Percentiles rank a stretch among this genome's conserved stretches.
phyloP scores from a whole-genome alignment of 495 filamentous ascomycete genomes.

The Bathelium albidoporum region DNA sequence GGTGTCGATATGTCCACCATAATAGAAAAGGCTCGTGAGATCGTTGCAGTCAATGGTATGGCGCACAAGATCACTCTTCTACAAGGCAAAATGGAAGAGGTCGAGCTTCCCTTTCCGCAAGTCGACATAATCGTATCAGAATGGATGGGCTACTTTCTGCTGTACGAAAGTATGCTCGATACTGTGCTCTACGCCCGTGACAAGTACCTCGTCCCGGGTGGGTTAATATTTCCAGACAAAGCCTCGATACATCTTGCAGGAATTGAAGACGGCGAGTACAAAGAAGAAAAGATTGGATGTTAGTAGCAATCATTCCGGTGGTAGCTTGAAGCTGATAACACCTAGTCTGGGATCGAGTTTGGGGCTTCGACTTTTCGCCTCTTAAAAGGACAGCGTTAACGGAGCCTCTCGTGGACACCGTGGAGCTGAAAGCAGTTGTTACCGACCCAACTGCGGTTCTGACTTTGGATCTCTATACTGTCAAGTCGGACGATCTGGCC shows the following conservation, averaged over 20 bases:
- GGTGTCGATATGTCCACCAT: constrained; percentile 97
- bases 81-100: constrained; percentile 95
- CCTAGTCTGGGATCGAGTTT: constrained; percentile 92
- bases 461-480: constrained; percentile 74
- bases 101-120: constrained; percentile 70
- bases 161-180: constrained; percentile 98
- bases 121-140: constrained; percentile 99
- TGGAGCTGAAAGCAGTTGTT: constrained; percentile 67
- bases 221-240: constrained; percentile 86
- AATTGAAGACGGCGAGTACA: constrained; percentile 78
- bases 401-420: constrained; percentile 73
- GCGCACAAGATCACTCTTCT: constrained; percentile 76
- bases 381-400: constrained; percentile 71
- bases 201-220: constrained; percentile 71
- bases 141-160: constrained; percentile 99
- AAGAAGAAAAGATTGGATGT: constrained; percentile 83
- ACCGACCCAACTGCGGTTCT: constrained; percentile 69
- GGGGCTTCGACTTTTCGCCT: constrained; percentile 91
- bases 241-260: constrained; percentile 82
- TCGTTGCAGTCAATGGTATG: constrained; percentile 79
- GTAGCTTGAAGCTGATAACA: neutral
- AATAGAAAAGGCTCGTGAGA: constrained; percentile 87
- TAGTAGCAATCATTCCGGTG: constrained; percentile 23
- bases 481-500: constrained; percentile 59
- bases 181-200: constrained; percentile 92